Evolutionary conservation across 306 rosid species (phyloP).

Genomic region (Dalbergia oliveri): DNA sequence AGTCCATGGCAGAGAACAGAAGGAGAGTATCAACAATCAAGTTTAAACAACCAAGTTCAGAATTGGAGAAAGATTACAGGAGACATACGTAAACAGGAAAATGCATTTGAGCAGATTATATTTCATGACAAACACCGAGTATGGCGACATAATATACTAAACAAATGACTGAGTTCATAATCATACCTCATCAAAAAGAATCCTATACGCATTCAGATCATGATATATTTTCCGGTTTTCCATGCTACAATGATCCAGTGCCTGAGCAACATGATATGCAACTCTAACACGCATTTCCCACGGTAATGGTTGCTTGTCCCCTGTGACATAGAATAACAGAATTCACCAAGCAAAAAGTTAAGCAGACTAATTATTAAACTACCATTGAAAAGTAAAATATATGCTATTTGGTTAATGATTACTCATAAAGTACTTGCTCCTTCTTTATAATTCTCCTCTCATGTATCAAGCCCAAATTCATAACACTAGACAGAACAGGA

Average conservation of each 20-base stretch:
- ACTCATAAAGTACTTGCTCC: constrained; percentile 26
- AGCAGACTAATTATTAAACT: constrained; percentile 22
- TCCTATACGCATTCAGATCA: constrained; percentile 87
- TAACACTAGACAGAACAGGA: constrained; percentile 26
- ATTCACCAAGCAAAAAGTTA: constrained; percentile 32
- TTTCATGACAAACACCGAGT: not conserved
- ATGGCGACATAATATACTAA: constrained; percentile 19
- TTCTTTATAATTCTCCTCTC: not conserved
- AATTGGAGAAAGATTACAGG: constrained; percentile 4
- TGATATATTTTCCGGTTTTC: constrained; percentile 89
- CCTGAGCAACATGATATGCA: constrained; percentile 85
- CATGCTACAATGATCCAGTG: constrained; percentile 87
- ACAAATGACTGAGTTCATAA: constrained; percentile 31
- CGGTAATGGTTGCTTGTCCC: constrained; percentile 92
- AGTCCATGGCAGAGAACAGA: not conserved
- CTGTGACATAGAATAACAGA: constrained; percentile 51
- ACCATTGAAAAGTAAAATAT: constrained; percentile 2
- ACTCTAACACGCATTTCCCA: constrained; percentile 99
- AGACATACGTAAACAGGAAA: constrained; percentile 31
- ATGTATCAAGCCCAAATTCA: constrained; percentile 9
- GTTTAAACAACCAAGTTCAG: constrained; percentile 13
- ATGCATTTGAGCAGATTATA: constrained; percentile 11
- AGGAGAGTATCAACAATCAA: constrained; percentile 25
- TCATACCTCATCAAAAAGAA: constrained; percentile 89
- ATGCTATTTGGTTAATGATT: constrained; percentile 24